These are phyloP conservation scores for Yarrowia sp. DNA, from an alignment of 805 yeast genomes.

Conservation along the genomic window DNA sequence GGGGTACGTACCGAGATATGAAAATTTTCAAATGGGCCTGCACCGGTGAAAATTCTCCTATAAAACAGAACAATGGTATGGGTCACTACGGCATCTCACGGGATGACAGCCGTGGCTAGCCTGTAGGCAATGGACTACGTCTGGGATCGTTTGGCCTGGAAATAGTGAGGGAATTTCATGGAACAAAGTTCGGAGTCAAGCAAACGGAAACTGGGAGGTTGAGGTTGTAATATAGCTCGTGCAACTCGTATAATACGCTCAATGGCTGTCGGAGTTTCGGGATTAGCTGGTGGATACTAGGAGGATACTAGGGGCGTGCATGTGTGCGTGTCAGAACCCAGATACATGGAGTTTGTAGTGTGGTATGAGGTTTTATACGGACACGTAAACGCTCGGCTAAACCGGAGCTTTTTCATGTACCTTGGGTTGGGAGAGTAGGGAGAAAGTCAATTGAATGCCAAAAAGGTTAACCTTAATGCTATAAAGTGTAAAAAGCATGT, in stretches of 20 bases:
- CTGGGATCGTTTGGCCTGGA: not conserved
- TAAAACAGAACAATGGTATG: not conserved
- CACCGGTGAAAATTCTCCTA: not conserved
- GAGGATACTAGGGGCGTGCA: too few relatives aligned
- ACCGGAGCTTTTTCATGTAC: slow-evolving; percentile 27
- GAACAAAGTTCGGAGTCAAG: slow-evolving; percentile 25
- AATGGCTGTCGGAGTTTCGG: slow-evolving; percentile 18
- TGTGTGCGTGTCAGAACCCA: not conserved
- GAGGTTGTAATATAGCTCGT: not conserved
- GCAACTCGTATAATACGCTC: not conserved
- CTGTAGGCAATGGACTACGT: not conserved
- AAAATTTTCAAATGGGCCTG: not conserved
- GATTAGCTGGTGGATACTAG: not conserved
- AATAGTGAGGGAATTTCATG: slow-evolving; percentile 24
- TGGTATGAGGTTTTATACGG: not conserved
- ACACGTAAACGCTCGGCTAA: slow-evolving; percentile 26
- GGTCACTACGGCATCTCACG: not conserved
- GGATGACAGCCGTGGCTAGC: not conserved
- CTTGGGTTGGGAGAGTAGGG: slow-evolving; percentile 24
- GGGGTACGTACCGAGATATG: slow-evolving; percentile 24
- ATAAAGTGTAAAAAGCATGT: not conserved
- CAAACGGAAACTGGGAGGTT: slow-evolving; percentile 16
- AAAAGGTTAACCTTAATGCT: slow-evolving; percentile 2
- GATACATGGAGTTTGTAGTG: not conserved
- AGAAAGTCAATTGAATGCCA: slow-evolving; percentile 21